Evolutionary conservation across 1,284 basidiomycete genomes (phyloP), one percentile per base, ranked within the genome.

Genomic region (Rhodotorula sp.): DNA sequence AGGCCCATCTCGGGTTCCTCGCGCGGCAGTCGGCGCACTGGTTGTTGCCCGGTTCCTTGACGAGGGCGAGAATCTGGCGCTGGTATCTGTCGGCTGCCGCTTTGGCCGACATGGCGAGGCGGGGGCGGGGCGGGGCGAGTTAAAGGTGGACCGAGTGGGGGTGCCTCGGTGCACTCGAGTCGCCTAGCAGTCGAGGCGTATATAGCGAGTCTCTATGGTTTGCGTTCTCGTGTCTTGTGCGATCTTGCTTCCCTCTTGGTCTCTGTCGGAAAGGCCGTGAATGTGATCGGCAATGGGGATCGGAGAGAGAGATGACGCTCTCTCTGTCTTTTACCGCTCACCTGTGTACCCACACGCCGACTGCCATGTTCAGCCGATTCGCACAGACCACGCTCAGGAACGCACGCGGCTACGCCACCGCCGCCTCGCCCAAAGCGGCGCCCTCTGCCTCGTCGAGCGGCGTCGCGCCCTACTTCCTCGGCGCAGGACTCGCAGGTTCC

Each of bases 11-110:
- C 5, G 80, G 80, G 37, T 75, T 77, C n/a, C 75, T 64, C 0
- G 76, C 71, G 46, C 71, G 70, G 72, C 80, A 81, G 73, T 81
- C 80, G 2, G 80, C 80, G 64, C 80, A 81, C 22, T 71, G 69
- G 45, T 79, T 75, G 71, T 81, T 81, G 49, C 80, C 80, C 6
- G 79, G 78, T 45, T 74, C 72, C 14, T 77, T 77, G 24, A 74
- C 74, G 42, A 81, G 75, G n/a, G 79, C 79, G 49, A 77, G 68
- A 58, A 81, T 64, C 49, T 78, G 75, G 8, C 79, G 77, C 72
- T 80, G 73, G 33, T 66, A 57, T 1, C 73, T 66, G n/a, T 74
- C 73, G 14, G 67, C 55, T 1, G 69, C 57, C 0, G 69, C 64
- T 37, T 69, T 69, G 14, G 49, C 42, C 18, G 57, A 57, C 54